These are phyloP conservation scores for Trichoderma gracile DNA, from an alignment of 2,329 filamentous ascomycete species.

Conservation along the genomic window DNA sequence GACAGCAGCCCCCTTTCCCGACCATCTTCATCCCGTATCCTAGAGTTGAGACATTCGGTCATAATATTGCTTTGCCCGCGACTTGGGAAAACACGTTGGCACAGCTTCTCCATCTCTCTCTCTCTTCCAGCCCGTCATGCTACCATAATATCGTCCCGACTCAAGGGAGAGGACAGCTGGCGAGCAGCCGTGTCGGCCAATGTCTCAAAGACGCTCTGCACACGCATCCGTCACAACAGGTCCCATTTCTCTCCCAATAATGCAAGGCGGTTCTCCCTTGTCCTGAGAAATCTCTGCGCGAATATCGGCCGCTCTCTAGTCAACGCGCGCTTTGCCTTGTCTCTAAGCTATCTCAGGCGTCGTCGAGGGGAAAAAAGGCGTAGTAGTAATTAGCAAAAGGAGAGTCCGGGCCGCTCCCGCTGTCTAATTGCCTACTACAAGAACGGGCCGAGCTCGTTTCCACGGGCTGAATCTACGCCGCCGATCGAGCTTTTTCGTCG, in stretches of 20 bases:
- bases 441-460: too few relatives aligned
- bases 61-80: constrained; percentile 1
- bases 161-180: too few relatives aligned
- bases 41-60: not conserved
- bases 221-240: too few relatives aligned
- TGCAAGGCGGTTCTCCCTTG: too few relatives aligned
- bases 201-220: too few relatives aligned
- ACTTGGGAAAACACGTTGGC: not conserved
- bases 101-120: not conserved
- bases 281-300: too few relatives aligned
- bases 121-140: not conserved
- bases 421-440: too few relatives aligned
- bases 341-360: not conserved
- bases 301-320: too few relatives aligned
- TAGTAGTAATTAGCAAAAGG: too few relatives aligned
- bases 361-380: too few relatives aligned
- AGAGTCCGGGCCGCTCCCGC: constrained; percentile 1
- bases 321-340: not conserved
- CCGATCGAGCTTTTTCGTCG: not conserved
- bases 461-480: not conserved
- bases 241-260: too few relatives aligned
- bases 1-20: not conserved
- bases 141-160: not conserved
- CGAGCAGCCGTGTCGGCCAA: too few relatives aligned
- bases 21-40: not conserved